Evolutionary conservation across 768 basidiomycete genomes (phyloP).

Genomic region (Leccinum fibrillosum): DNA sequence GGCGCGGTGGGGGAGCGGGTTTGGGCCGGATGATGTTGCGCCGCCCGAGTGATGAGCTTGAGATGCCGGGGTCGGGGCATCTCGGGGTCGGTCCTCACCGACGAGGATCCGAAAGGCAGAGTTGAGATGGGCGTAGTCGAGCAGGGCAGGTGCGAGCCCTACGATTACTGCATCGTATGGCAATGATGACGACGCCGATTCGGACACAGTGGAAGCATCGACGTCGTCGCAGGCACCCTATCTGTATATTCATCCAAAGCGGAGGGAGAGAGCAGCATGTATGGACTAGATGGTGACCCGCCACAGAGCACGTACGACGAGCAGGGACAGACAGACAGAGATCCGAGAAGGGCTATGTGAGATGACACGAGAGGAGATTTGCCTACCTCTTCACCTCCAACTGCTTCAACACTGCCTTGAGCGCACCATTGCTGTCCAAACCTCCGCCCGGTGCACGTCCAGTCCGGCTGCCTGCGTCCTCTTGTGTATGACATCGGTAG

Average conservation of each 20-base stretch:
- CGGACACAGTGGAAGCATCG: background rate
- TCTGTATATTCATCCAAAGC: constrained; percentile 41
- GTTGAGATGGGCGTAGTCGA: constrained; percentile 58
- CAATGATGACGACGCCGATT: background rate
- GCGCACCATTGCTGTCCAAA: constrained; percentile 68
- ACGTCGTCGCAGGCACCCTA: background rate
- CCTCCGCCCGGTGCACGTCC: constrained; percentile 39
- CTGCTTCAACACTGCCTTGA: constrained; percentile 42
- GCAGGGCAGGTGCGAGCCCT: constrained; percentile 50
- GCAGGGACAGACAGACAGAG: background rate
- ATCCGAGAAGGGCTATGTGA: background rate
- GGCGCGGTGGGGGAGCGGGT: too few relatives aligned
- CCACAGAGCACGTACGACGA: background rate
- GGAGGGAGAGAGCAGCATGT: constrained; percentile 52
- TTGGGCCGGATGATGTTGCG: too few relatives aligned
- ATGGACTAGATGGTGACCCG: constrained; percentile 34
- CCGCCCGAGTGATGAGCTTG: too few relatives aligned
- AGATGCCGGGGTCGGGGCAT: too few relatives aligned
- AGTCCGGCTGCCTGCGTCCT: constrained; percentile 50
- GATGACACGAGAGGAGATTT: background rate
- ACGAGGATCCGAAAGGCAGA: constrained; percentile 63
- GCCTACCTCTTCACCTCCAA: constrained; percentile 41
- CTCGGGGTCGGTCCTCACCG: constrained; percentile 31
- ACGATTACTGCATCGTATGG: constrained; percentile 60
- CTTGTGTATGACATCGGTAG: constrained; percentile 40